phyloP scores from a whole-genome alignment of 352 stramenopile species.

The Hyaloperonospora arabidopsidis region DNA sequence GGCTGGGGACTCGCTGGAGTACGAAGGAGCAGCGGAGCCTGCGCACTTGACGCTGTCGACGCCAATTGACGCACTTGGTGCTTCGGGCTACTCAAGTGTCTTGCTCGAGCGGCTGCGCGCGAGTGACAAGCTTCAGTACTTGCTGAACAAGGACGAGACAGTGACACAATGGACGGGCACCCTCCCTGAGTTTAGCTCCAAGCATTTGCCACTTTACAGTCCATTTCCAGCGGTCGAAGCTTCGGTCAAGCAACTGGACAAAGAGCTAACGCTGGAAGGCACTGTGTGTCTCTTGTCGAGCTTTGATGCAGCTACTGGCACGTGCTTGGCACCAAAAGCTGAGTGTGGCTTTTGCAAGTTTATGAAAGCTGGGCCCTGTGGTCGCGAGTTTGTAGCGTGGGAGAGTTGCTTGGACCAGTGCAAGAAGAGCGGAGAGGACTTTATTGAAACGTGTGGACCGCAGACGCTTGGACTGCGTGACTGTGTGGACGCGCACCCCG shows the following conservation, averaged over 20 bases:
- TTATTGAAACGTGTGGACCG: slow-evolving; percentile 70
- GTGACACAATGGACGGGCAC: slow-evolving; percentile 46
- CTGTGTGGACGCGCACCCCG: slow-evolving; percentile 81
- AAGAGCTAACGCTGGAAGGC: slow-evolving; percentile 38
- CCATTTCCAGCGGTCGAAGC: slow-evolving; percentile 55
- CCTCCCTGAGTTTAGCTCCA: slow-evolving; percentile 60
- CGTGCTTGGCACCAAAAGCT: slow-evolving; percentile 55
- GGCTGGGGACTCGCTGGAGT: slow-evolving; percentile 55
- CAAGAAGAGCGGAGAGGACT: slow-evolving; percentile 67
- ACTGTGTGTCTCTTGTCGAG: slow-evolving; percentile 59
- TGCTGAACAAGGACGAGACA: slow-evolving; percentile 35
- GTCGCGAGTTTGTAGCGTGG: slow-evolving; percentile 71
- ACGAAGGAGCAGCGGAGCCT: slow-evolving; percentile 31
- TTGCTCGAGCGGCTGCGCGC: slow-evolving; percentile 68
- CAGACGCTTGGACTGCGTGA: slow-evolving; percentile 73
- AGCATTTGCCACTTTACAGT: slow-evolving; percentile 69
- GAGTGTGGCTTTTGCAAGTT: slow-evolving; percentile 88
- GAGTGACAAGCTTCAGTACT: slow-evolving; percentile 45
- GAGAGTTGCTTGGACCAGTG: slow-evolving; percentile 71
- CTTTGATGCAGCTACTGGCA: slow-evolving; percentile 47
- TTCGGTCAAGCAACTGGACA: slow-evolving; percentile 27
- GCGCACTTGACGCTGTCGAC: slow-evolving; percentile 59
- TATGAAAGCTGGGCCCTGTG: slow-evolving; percentile 85
- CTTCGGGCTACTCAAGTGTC: slow-evolving; percentile 53
- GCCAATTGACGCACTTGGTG: slow-evolving; percentile 34